phyloP scores from a whole-genome alignment of 139 green algal species.

The Chlamydomonas incerta region DNA sequence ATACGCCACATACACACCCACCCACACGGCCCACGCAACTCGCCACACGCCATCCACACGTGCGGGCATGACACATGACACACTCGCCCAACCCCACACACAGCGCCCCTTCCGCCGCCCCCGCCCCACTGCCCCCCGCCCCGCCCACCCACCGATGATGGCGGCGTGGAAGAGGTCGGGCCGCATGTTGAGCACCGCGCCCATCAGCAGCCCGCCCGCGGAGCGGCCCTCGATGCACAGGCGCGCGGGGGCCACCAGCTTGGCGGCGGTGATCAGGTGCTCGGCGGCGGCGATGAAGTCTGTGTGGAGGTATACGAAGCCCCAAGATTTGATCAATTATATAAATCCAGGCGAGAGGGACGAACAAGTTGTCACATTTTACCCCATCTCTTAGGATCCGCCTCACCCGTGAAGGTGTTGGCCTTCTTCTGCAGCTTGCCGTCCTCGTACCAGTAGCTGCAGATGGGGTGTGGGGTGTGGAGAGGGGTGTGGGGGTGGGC shows the following conservation, averaged over 20 bases:
- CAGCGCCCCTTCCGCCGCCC: no score
- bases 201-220: constrained; percentile 83
- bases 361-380: no score
- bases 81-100: no score
- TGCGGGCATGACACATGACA: no score
- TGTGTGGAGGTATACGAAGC: no score
- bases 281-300: constrained; percentile 83
- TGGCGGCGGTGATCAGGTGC: constrained; percentile 59
- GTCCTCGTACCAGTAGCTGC: constrained; percentile 78
- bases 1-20: no score
- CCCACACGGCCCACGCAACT: no score
- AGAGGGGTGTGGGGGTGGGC: neutral
- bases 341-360: no score
- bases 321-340: no score
- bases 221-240: constrained; percentile 76
- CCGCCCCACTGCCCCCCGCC: neutral
- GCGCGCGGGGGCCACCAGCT: constrained; percentile 40
- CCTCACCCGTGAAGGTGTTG: constrained; percentile 91
- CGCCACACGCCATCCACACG: no score
- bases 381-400: no score
- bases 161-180: constrained; percentile 81
- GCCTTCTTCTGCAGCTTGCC: constrained; percentile 89
- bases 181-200: constrained; percentile 84
- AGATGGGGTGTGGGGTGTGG: neutral
- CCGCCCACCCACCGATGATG: constrained; percentile 67